Evolutionary conservation across 2,329 filamentous ascomycete species (phyloP), one percentile per base, ranked within the genome.

Genomic region (Cordyceps fumosorosea): DNA sequence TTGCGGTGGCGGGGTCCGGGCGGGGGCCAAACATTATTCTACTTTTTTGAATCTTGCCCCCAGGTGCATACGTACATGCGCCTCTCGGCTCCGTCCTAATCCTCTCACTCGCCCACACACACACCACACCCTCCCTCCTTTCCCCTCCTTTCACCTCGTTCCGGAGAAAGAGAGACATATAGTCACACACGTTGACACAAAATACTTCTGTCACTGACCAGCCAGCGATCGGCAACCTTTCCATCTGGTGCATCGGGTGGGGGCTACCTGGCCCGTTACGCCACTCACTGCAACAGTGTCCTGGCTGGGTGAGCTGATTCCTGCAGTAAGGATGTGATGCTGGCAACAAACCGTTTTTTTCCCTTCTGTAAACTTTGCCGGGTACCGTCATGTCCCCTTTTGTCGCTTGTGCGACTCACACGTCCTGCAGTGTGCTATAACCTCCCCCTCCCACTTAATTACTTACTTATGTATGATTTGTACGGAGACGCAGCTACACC

Each of bases 201-300:
- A 26, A 50, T 24, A 29, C 47, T 18, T 8, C 18, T 3, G 14
- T n/a, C 40, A 44, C 26, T 37, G 18, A n/a, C 53, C 37, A 44
- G 34, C 53, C 53, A 55, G 42, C 53, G 53, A 55, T 55, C 53
- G 53, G 53, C 53, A 55, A 8, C 4, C 34, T 29, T 37, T 55
- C 53, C 53, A 55, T 55, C 37, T 44, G 40, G 53, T 55, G 24
- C 53, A 55, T 55, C 53, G 16, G 53, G 53, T 55, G 53, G 53
- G 53, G 53, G 37, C 53, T 55, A 45, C 53, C 53, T 55, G 37
- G 37, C 53, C 53, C 53, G 53, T 55, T 45, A 44, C 37, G 53
- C 53, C 53, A 55, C 53, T 22, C 53, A 55, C 26, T 55, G 53
- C 53, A 44, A 55, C 53, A 55, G 22, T 55, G 53, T 55, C 37